These are phyloP conservation scores for Flaveria robusta DNA, from an alignment of 129 eudicot genomes.

Conservation along the genomic window DNA sequence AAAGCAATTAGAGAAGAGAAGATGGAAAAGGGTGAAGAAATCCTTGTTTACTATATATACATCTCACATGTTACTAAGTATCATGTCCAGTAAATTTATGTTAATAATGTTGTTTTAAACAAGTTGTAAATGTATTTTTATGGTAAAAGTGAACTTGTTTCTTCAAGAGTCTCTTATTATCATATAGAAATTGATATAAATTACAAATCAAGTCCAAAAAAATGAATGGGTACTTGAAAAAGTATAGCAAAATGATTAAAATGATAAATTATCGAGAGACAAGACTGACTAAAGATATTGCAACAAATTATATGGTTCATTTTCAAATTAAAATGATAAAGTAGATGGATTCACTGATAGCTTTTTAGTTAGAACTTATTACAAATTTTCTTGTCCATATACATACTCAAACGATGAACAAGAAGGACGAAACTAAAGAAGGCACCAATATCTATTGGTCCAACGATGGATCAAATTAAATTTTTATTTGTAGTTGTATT, in stretches of 20 bases:
- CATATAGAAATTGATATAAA: neutral
- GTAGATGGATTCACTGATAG: no score
- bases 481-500: no score
- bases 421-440: no score
- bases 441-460: no score
- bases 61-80: conserved; percentile 48
- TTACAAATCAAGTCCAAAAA: neutral
- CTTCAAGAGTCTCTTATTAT: conserved; percentile 14
- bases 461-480: no score
- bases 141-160: conserved; percentile 18
- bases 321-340: no score
- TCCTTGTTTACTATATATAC: neutral
- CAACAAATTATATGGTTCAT: neutral
- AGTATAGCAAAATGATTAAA: neutral
- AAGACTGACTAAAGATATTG: neutral
- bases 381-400: no score
- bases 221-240: neutral
- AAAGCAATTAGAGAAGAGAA: conserved; percentile 2
- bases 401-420: no score
- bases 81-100: conserved; percentile 34
- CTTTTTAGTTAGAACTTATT: no score
- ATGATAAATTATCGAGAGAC: neutral
- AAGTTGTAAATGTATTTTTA: neutral
- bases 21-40: conserved; percentile 15
- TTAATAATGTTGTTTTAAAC: neutral